These are phyloP conservation scores for Zygosaccharomyces sapae DNA, from an alignment of 1,139 yeast genomes.

Conservation along the genomic window DNA sequence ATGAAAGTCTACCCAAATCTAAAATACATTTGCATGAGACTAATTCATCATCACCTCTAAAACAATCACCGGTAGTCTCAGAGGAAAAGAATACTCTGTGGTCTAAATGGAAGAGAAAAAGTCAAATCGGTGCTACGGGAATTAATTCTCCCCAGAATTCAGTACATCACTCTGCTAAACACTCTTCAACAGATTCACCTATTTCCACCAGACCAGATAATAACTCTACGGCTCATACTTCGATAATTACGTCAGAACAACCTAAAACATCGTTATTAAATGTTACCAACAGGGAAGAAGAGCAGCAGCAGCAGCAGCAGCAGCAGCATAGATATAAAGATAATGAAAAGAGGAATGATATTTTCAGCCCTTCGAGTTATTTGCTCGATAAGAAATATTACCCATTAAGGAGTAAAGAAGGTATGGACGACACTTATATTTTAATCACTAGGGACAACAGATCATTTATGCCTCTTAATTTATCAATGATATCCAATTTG, in stretches of 20 bases:
- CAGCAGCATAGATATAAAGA: not conserved
- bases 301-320: not conserved
- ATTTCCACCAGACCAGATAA: constrained; percentile 6
- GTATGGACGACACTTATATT: constrained; percentile 37
- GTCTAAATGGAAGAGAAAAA: constrained; percentile 32
- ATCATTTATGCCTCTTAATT: constrained; percentile 48
- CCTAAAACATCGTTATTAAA: not conserved
- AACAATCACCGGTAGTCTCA: constrained; percentile 12
- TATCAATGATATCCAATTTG: constrained; percentile 35
- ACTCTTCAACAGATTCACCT: constrained; percentile 10
- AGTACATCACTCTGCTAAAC: constrained; percentile 7
- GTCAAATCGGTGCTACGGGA: constrained; percentile 19
- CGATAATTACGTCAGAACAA: not conserved
- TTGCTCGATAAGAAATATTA: constrained; percentile 36
- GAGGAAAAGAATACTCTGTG: constrained; percentile 32
- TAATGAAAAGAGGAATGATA: not conserved
- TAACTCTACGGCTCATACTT: not conserved
- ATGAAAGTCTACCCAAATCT: constrained; percentile 16
- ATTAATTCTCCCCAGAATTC: constrained; percentile 7
- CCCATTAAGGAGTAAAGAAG: constrained; percentile 33
- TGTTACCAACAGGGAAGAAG: not conserved
- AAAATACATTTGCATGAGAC: constrained; percentile 10
- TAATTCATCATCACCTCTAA: constrained; percentile 14
- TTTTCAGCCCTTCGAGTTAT: constrained; percentile 12
- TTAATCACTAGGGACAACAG: constrained; percentile 59